These are phyloP conservation scores for Pilobolus umbonatus DNA, from an alignment of 192 early-diverging fungal genomes.

Conservation along the genomic window DNA sequence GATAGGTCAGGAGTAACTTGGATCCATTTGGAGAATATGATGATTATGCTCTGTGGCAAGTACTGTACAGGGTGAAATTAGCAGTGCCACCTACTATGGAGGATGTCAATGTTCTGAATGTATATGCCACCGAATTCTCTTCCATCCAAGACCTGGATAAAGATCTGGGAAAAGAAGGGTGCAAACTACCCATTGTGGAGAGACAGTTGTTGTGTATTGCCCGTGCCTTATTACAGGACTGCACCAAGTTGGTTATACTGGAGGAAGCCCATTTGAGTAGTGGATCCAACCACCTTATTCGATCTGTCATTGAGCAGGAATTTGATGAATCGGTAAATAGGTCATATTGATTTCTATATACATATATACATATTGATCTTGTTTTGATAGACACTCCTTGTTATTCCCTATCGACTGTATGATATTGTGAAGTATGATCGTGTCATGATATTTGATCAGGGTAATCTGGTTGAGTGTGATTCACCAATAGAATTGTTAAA, in stretches of 20 bases:
- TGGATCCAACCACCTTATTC: constrained; percentile 74
- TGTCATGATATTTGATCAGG: constrained; percentile 68
- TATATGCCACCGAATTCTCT: neutral
- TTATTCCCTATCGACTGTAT: constrained; percentile 47
- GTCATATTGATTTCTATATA: neutral
- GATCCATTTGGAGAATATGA: constrained; percentile 50
- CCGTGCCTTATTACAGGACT: constrained; percentile 42
- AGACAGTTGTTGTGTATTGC: constrained; percentile 45
- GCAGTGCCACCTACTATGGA: neutral
- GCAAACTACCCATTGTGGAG: constrained; percentile 33
- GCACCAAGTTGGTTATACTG: constrained; percentile 57
- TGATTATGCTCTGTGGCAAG: constrained; percentile 64
- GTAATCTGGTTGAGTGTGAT: constrained; percentile 73
- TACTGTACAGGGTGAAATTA: constrained; percentile 61
- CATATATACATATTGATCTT: neutral
- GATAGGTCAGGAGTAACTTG: constrained; percentile 54
- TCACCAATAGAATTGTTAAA: constrained; percentile 68
- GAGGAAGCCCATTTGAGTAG: constrained; percentile 87
- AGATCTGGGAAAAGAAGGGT: constrained; percentile 29
- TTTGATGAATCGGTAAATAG: constrained; percentile 54
- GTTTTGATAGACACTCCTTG: constrained; percentile 34
- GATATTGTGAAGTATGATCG: constrained; percentile 48
- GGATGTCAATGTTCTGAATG: neutral
- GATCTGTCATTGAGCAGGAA: constrained; percentile 70
- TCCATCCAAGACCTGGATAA: constrained; percentile 30